Conservation (phyloP, 352 stramenopile species). For the Phytophthora sansomeana region DNA sequence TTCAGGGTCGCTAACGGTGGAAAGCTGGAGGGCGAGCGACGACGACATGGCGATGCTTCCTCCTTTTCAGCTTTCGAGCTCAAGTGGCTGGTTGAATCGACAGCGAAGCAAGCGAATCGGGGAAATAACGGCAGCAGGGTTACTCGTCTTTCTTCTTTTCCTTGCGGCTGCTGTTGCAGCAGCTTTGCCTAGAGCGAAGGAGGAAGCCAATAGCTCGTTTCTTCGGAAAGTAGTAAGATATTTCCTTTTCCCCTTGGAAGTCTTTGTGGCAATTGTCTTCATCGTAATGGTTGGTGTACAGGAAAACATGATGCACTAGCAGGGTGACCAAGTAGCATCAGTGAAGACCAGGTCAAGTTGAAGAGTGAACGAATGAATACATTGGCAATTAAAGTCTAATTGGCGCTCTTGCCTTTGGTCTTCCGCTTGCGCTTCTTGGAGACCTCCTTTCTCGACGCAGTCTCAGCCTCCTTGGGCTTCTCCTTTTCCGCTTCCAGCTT, state of each 20-base stretch:
- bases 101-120: constrained; percentile 37
- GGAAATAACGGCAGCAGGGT: constrained; percentile 31
- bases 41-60: constrained; percentile 27
- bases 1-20: background rate
- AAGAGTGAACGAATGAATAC: constrained; percentile 50
- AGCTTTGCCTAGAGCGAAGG: constrained; percentile 40
- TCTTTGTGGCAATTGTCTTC: no score
- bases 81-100: constrained; percentile 29
- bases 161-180: constrained; percentile 36
- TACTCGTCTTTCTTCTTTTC: constrained; percentile 43
- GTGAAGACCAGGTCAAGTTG: background rate
- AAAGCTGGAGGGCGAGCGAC: constrained; percentile 18
- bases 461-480: constrained; percentile 32
- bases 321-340: background rate
- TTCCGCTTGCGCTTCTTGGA: constrained; percentile 50
- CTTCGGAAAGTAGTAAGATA: constrained; percentile 61
- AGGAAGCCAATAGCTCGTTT: constrained; percentile 42
- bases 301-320: no score
- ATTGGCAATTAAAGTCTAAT: constrained; percentile 45
- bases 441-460: constrained; percentile 39
- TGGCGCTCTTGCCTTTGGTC: constrained; percentile 43
- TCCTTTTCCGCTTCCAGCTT: constrained; percentile 75
- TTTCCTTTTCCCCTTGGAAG: constrained; percentile 44
- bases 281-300: no score
- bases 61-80: constrained; percentile 32